Evolutionary conservation across 1,284 basidiomycete species (phyloP), one percentile per base, ranked within the genome.

Genomic region (Naganishia cerealis): DNA sequence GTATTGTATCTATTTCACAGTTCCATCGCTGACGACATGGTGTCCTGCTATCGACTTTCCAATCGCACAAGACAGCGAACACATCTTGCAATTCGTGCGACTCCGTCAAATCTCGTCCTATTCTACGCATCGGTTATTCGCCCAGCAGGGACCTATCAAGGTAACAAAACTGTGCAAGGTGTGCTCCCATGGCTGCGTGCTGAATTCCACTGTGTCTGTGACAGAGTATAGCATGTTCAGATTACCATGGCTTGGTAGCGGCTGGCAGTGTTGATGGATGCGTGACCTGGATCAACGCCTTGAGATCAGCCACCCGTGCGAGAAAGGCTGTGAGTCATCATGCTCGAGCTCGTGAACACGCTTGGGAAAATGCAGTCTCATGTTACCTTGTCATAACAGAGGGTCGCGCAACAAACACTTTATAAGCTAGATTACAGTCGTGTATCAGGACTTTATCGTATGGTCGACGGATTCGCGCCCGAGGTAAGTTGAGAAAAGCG

Each of bases 341-440:
- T 84, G 1, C 87, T 91, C 75, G 65, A 87, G 81, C 39, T 9
- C 16, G 18, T 10, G 36, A 43, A 7, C 18, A 18, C 36, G 36
- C 26, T 38, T 16, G 8, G 13, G 16, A 7, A 43, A 48, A 1
- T 52, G 39, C 18, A 10, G 39, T 57, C n/a, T 33, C 57, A 26
- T 4, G 21, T 50, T 24, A 16, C 18, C 8, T 9, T 39, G 12
- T 40, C 10, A 50, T 42, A 6, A 39, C 21, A 61, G 66, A 39
- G 39, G 29, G 40, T 62, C 12, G 39, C 48, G 6, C 50, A 48
- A 43, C 42, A 54, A 16, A 43, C 36, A 16, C 21, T 94, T 15
- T 96, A 87, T 75, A 90, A 91, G 73, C 83, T 97, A 62, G 94
- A 96, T 80, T 92, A 90, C 74, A 91, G 86, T 74, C 86, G 87